phyloP scores from a whole-genome alignment of 257 asterid species.

The Lavandula angustifolia region DNA sequence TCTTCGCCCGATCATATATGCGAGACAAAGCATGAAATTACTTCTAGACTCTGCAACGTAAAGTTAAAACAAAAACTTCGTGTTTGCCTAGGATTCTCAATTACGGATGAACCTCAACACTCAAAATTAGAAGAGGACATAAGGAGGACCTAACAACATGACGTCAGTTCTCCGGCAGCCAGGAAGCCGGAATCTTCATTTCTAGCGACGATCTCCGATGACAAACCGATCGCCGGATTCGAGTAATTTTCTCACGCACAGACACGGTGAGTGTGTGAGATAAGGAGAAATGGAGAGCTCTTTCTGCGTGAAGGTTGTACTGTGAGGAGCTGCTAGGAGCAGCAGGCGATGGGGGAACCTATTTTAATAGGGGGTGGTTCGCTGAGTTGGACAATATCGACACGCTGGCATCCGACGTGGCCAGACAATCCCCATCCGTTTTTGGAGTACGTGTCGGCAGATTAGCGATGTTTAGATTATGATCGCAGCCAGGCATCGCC shows the following conservation, averaged over 20 bases:
- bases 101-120: slow-evolving; percentile 31
- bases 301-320: slow-evolving; percentile 34
- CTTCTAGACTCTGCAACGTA: slow-evolving; percentile 47
- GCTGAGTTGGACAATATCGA: slow-evolving; percentile 43
- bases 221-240: slow-evolving; percentile 2
- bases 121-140: slow-evolving; percentile 4
- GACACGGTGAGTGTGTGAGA: slow-evolving; percentile 30
- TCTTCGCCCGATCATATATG: slow-evolving; percentile 34
- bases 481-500: slow-evolving; percentile 48
- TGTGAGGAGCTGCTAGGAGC: slow-evolving; percentile 30
- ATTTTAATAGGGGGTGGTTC: slow-evolving; percentile 24
- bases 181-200: slow-evolving; percentile 41
- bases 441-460: slow-evolving; percentile 47
- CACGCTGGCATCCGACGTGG: slow-evolving; percentile 45
- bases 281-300: slow-evolving; percentile 23
- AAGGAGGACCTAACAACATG: slow-evolving; percentile 4
- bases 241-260: slow-evolving; percentile 1
- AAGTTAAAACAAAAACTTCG: slow-evolving; percentile 25
- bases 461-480: slow-evolving; percentile 26
- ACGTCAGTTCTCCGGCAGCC: slow-evolving; percentile 43
- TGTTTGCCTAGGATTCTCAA: slow-evolving; percentile 50
- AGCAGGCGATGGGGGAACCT: slow-evolving; percentile 26
- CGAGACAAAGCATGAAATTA: slow-evolving; percentile 54
- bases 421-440: slow-evolving; percentile 11
- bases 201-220: slow-evolving; percentile 32